Conservation (phyloP, 139 green algal genomes). For the Pedinophyceae sp. region DNA sequence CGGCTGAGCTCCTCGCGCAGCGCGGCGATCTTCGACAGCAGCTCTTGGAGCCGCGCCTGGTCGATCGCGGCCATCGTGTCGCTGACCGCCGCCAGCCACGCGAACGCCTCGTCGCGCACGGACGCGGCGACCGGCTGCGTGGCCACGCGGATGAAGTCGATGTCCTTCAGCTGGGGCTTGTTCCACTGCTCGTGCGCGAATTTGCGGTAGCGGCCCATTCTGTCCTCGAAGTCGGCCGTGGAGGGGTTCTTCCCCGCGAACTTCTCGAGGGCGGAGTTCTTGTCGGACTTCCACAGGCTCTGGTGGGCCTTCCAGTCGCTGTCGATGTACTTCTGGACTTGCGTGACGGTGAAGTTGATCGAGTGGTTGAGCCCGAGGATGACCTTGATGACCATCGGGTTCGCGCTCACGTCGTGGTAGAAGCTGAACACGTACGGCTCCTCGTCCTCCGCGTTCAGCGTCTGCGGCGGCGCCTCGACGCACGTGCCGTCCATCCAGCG, state of each 20-base stretch:
- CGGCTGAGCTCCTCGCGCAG: slow-evolving; percentile 10
- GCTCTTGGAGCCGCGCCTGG: slow-evolving; percentile 9
- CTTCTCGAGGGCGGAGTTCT: slow-evolving; percentile 53
- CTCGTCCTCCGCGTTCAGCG: slow-evolving; percentile 23
- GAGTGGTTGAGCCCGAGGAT: slow-evolving; percentile 6
- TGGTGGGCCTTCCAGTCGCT: slow-evolving; percentile 43
- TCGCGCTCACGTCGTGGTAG: slow-evolving; percentile 52
- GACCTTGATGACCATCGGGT: slow-evolving; percentile 25
- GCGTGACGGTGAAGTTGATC: slow-evolving; percentile 29
- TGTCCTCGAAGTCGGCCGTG: slow-evolving; percentile 49
- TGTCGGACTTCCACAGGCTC: slow-evolving; percentile 72
- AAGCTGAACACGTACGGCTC: slow-evolving; percentile 69
- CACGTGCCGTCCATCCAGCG: slow-evolving; percentile 85
- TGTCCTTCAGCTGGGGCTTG: slow-evolving; percentile 23
- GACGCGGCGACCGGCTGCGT: slow-evolving; percentile 32
- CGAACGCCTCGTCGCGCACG: slow-evolving; percentile 49
- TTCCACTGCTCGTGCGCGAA: slow-evolving; percentile 13
- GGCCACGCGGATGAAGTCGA: slow-evolving; percentile 52
- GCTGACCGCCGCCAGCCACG: slow-evolving; percentile 46
- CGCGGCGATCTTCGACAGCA: slow-evolving; percentile 22
- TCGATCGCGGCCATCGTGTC: slow-evolving; percentile 53
- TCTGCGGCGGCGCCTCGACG: slow-evolving; percentile 56
- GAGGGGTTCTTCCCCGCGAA: slow-evolving; percentile 46
- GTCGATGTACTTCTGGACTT: slow-evolving; percentile 32
- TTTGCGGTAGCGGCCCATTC: slow-evolving; percentile 54